Evolutionary conservation across 2,329 filamentous ascomycete genomes (phyloP), one percentile per base, ranked within the genome.

Genomic region (Monilinia laxa): DNA sequence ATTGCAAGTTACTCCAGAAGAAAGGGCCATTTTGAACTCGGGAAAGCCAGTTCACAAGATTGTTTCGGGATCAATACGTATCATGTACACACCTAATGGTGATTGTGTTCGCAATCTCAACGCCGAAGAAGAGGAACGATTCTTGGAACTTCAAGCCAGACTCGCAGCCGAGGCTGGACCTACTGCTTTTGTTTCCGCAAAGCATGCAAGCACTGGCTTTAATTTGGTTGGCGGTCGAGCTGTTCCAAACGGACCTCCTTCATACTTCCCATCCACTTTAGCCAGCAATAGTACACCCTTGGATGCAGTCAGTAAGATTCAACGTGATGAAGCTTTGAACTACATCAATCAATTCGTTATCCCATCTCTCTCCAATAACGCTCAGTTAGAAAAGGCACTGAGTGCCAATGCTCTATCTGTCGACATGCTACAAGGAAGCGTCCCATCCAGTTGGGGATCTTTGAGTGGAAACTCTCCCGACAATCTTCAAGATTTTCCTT

Each of bases 51-150:
- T 90, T 11, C 84, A 83, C 68, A 89, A 89, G 75, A 78, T 87
- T 51, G 80, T 87, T 2, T 87, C 90, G 69, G 87, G 86, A 65
- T 83, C 68, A 76, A 68, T 84, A 75, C 84, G 89, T 35, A 87
- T 90, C 70, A 83, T 93, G 71, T 85, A 93, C 63, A 93, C 90
- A 0, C 89, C 90, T 0, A 87, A 90, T 69, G 90, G 91, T 14
- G 88, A 91, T 69, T 91, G 90, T 75, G 81, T 94, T n/a, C 87
- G 89, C 70, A 89, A 90, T 67, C 78, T 95, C 64, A 87, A 83
- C 1, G 79, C 83, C 4, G 85, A 89, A 53, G 87, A 93, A 69
- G 90, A 93, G 74, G 81, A 88, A 45, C 83, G 84, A 5, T 93
- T 90, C 71, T 80, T 94, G 14, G 82, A 86, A 62, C 82, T 94